Evolutionary conservation across 1,139 yeast species (phyloP).

Genomic region (Pichia sp.): DNA sequence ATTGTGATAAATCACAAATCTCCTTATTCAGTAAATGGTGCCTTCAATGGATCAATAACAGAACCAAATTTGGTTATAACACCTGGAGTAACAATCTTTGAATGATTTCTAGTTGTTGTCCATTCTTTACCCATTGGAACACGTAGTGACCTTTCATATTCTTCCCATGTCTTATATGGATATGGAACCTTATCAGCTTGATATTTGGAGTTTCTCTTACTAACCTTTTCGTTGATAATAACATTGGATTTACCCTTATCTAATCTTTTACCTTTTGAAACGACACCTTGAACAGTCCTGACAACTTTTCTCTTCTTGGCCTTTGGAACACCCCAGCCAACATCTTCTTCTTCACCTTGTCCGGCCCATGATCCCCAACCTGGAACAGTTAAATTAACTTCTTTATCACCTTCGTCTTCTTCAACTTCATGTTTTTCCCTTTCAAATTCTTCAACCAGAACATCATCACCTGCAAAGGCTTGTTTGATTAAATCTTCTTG

Average conservation of each 20-base stretch:
- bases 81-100: conserved; percentile 81
- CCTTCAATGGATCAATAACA: conserved; percentile 84
- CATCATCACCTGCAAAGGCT: conserved; percentile 97
- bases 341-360: conserved; percentile 35
- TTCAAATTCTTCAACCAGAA: conserved; percentile 64
- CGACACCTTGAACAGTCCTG: conserved; percentile 68
- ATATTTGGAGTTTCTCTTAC: conserved; percentile 78
- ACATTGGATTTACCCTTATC: conserved; percentile 75
- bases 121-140: conserved; percentile 99
- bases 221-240: conserved; percentile 80
- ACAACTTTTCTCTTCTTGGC: conserved; percentile 56
- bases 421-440: conserved; percentile 58
- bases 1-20: neutral
- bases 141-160: conserved; percentile 85
- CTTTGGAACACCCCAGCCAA: conserved; percentile 30
- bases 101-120: conserved; percentile 85
- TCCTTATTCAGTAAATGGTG: conserved; percentile 45
- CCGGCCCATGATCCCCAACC: conserved; percentile 95
- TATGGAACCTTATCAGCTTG: conserved; percentile 85
- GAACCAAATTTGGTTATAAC: conserved; percentile 81
- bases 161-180: conserved; percentile 89
- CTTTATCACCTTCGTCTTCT: conserved; percentile 80
- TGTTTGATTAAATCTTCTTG: conserved; percentile 75
- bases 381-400: conserved; percentile 78
- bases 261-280: conserved; percentile 59